These are phyloP conservation scores for Acrodontium crateriforme DNA, from an alignment of 2,329 filamentous ascomycete species.

Conservation along the genomic window DNA sequence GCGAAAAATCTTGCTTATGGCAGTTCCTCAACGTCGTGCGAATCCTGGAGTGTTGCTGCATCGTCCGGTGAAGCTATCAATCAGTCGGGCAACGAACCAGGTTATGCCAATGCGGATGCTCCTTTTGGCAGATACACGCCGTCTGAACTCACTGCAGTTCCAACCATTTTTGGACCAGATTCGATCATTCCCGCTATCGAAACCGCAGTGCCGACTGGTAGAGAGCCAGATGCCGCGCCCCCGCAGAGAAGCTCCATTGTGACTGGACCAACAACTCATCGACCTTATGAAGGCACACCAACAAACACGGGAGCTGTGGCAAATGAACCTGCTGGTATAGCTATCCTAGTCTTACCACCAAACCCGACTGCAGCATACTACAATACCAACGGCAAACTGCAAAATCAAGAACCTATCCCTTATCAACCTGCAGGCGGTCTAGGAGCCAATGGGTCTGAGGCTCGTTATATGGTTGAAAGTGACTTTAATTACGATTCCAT, in stretches of 20 bases:
- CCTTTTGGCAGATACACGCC: constrained; percentile 25
- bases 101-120: constrained; percentile 32
- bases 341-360: constrained; percentile 44
- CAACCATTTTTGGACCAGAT: constrained; percentile 30
- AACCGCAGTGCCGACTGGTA: constrained; percentile 15
- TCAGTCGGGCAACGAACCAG: constrained; percentile 20
- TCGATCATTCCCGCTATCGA: constrained; percentile 29
- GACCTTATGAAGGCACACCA: constrained; percentile 50
- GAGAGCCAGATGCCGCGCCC: constrained; percentile 22
- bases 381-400: constrained; percentile 54
- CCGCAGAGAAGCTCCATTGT: constrained; percentile 33
- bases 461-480: constrained; percentile 62
- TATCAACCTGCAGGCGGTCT: constrained; percentile 58
- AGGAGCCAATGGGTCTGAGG: constrained; percentile 63
- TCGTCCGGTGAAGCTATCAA: constrained; percentile 8
- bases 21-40: background rate
- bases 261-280: constrained; percentile 52
- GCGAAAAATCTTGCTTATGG: constrained; percentile 3
- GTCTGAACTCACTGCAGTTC: constrained; percentile 21
- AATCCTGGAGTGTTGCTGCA: background rate
- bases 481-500: constrained; percentile 77
- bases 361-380: constrained; percentile 53
- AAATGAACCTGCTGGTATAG: constrained; percentile 42
- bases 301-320: constrained; percentile 58
- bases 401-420: constrained; percentile 54